Evolutionary conservation across 2,329 filamentous ascomycete species (phyloP), one percentile per base, ranked within the genome.

Genomic region (Diplodia scrobiculata): DNA sequence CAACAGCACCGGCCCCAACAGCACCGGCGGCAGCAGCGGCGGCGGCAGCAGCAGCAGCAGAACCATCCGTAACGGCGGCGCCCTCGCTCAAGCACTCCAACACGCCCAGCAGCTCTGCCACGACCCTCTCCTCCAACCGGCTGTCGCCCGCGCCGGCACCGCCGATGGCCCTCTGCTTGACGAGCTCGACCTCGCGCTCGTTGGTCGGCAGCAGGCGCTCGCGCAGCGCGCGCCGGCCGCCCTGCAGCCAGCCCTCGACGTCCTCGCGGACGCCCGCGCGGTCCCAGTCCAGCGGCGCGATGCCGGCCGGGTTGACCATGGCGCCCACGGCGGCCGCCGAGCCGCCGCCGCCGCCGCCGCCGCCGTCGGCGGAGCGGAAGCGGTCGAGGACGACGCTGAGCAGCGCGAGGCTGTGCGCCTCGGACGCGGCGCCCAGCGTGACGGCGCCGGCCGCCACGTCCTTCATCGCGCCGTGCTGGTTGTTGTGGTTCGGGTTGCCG

Each of bases 321-420:
- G 38, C 81, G 0, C 72, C 74, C 1, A 25, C 51, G 10, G 52
- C 48, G 25, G 89, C 34, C 34, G 34, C 7, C 34, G 34, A 36
- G 34, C 34, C 34, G 34, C 34, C 34, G 34, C 4, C 32, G 32
- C 32, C 32, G 32, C 38, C 38, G 17, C 17, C 84, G 58, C 38
- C 38, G 38, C 38, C 84, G 59, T 90, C 91, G 10, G 83, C 81
- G 10, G 86, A 73, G 74, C 84, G 84, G 72, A 91, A 86, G 7
- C 84, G 85, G 5, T 85, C 84, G 3, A 98, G 80, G 6, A 97
- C 89, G 53, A 86, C 84, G 0, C 86, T 88, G 67, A 97, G 84
- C 14, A 97, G 84, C 2, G 91, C 86, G 13, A 97, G 83, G 1
- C 88, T 91, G 74, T 96, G 91, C 3, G 89, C 85, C 78, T 97